Evolutionary conservation across 1,284 basidiomycete genomes (phyloP), one percentile per base, ranked within the genome.

Genomic region (Ceratorhiza oryzae-sativae): DNA sequence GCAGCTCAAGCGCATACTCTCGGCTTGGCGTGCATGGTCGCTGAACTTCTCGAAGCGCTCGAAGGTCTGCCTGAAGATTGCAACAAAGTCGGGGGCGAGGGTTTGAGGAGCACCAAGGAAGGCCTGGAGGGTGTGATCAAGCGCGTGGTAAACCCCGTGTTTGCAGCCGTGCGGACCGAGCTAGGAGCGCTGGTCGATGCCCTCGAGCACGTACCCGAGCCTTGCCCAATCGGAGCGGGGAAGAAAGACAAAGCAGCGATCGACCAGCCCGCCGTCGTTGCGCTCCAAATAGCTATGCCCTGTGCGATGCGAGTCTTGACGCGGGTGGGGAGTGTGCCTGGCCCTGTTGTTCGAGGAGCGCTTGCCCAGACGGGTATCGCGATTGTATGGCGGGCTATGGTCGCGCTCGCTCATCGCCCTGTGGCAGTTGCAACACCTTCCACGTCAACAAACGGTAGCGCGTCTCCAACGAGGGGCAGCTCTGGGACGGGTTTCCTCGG

Each of bases 281-380:
- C 84, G 3, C 78, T 92, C 62, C 88, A 88, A 75, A 77, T 82
- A 9, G 77, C 85, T 34, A 84, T 89, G 78, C 89, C 90, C 2
- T 75, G 87, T 1, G 90, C 91, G 76, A 81, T 84, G 6, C 85
- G 85, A 51, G 84, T 85, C 32, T 80, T 92, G 36, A 78, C 80
- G 9, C 85, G 86, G n/a, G 89, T 87, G 77, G 86, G 86, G 13
- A 23, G 46, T 41, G 60, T 73, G 6, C 80, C 82, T 3, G 84
- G 85, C 5, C 78, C 82, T 13, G 78, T 84, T 2, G 84, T 88
- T 0, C 88, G 92, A 75, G 81, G 84, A 18, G 80, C 83, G 0
- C 82, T 92, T 25, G 90, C 90, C 0, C 86, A 88, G 1, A 84
- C 91, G 73, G 83, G 90, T 73, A 91, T 93, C 76, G 88, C 86